These are phyloP conservation scores for Geosmithia putterillii DNA, from an alignment of 2,329 filamentous ascomycete species.

Conservation along the genomic window DNA sequence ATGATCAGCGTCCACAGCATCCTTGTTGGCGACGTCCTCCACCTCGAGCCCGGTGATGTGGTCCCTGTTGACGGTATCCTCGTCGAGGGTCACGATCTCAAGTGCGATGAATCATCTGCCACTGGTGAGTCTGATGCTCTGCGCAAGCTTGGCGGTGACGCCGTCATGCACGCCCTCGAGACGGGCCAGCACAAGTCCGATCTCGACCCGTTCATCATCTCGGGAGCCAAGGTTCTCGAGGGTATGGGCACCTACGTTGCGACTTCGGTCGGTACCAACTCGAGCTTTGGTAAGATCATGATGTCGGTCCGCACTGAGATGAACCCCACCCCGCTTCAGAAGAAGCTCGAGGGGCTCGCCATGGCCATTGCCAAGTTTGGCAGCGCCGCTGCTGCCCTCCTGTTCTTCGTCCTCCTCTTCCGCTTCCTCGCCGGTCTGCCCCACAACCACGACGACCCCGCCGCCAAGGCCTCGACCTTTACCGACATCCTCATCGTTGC, in stretches of 20 bases:
- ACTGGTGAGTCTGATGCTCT: slow-evolving; percentile 64
- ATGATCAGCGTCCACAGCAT: slow-evolving; percentile 55
- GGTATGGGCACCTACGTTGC: slow-evolving; percentile 41
- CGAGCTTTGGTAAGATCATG: slow-evolving; percentile 40
- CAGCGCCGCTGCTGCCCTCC: slow-evolving; percentile 55
- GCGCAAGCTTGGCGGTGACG: slow-evolving; percentile 49
- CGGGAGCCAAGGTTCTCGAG: slow-evolving; percentile 45
- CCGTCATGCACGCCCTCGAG: slow-evolving; percentile 43
- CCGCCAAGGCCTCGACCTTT: slow-evolving; percentile 45
- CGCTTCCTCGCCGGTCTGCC: slow-evolving; percentile 57
- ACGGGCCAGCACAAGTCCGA: slow-evolving; percentile 27
- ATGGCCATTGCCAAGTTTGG: slow-evolving; percentile 27
- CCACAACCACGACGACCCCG: slow-evolving; percentile 29
- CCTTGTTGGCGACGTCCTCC: slow-evolving; percentile 56
- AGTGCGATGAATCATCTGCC: slow-evolving; percentile 62
- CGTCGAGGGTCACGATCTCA: slow-evolving; percentile 37
- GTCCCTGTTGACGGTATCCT: slow-evolving; percentile 61
- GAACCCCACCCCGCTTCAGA: slow-evolving; percentile 41
- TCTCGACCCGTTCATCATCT: slow-evolving; percentile 54
- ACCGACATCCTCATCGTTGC: slow-evolving; percentile 53
- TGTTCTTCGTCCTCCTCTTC: slow-evolving; percentile 70
- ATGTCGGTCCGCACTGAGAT: slow-evolving; percentile 40
- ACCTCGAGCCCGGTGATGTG: slow-evolving; percentile 57
- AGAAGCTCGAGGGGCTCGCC: slow-evolving; percentile 30
- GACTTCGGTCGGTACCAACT: slow-evolving; percentile 43